Evolutionary conservation across 2,329 filamentous ascomycete genomes (phyloP).

Genomic region (Penicillium thymicola): DNA sequence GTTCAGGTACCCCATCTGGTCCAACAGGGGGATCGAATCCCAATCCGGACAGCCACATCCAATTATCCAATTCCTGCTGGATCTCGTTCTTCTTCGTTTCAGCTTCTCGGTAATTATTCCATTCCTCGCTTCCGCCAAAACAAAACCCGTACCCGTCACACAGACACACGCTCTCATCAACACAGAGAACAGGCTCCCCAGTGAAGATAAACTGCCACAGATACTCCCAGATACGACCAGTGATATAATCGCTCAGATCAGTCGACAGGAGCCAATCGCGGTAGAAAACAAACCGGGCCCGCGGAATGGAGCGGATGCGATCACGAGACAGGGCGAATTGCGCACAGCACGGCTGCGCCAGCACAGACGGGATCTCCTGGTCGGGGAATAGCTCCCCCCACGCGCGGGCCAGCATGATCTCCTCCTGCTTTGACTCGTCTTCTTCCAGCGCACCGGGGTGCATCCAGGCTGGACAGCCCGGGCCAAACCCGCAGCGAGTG

Average conservation of each 20-base stretch:
- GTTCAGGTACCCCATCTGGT: background rate
- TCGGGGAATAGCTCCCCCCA: constrained; percentile 50
- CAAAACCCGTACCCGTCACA: constrained; percentile 64
- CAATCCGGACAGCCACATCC: constrained; percentile 9
- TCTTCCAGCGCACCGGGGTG: constrained; percentile 44
- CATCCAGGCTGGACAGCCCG: constrained; percentile 59
- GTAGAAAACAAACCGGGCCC: constrained; percentile 54
- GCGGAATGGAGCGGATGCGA: constrained; percentile 53
- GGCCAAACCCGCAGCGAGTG: constrained; percentile 56
- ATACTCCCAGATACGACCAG: constrained; percentile 62
- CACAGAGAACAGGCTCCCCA: constrained; percentile 44
- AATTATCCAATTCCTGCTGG: constrained; percentile 12
- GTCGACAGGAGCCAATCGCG: constrained; percentile 62
- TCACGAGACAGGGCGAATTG: constrained; percentile 62
- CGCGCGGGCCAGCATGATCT: constrained; percentile 44
- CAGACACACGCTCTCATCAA: constrained; percentile 56
- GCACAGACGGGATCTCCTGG: constrained; percentile 45
- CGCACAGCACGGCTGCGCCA: constrained; percentile 62
- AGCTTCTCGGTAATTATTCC: constrained; percentile 6
- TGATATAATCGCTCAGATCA: constrained; percentile 53
- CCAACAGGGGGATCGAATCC: constrained; percentile 12
- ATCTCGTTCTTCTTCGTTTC: constrained; percentile 8
- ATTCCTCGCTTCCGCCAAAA: constrained; percentile 19
- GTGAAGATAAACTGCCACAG: constrained; percentile 63
- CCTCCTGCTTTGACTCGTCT: constrained; percentile 46